A percentile compares a stretch with the other conserved stretches of the same genome.
Evolutionary conservation across 2,329 filamentous ascomycete species (phyloP).

Genomic region (Cadophora sp.): DNA sequence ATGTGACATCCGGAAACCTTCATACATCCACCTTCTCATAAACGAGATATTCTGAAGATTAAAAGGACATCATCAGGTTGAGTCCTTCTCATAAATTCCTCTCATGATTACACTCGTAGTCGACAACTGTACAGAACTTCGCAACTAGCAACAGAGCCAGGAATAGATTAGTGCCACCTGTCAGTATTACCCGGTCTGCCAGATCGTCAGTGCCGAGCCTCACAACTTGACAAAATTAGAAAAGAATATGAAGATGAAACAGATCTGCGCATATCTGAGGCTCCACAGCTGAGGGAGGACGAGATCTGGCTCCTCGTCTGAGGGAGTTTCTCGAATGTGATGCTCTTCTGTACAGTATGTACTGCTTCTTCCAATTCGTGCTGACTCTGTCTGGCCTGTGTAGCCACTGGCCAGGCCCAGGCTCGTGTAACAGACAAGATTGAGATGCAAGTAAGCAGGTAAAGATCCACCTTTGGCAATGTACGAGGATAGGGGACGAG

Average conservation of each 20-base stretch:
- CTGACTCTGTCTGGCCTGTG: not conserved
- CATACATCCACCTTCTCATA: not conserved
- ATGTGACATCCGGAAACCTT: no score
- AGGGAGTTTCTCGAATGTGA: not conserved
- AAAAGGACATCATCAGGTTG: no score
- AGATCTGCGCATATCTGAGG: conserved; percentile 20
- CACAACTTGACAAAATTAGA: conserved; percentile 26
- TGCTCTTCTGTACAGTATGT: not conserved
- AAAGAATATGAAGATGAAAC: conserved; percentile 28
- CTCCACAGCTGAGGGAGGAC: not conserved
- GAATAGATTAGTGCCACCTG: conserved; percentile 1
- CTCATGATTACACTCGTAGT: not conserved
- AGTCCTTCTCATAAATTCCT: not conserved
- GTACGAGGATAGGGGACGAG: not conserved
- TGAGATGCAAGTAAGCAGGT: not conserved
- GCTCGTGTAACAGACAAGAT: not conserved
- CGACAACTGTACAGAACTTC: not conserved
- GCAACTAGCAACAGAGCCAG: not conserved
- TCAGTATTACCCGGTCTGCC: conserved; percentile 5
- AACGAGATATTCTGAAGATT: not conserved
- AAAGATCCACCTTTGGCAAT: not conserved
- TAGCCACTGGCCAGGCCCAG: no score
- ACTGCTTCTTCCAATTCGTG: not conserved
- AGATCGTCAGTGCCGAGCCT: conserved; percentile 11
- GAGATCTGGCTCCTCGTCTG: not conserved